Conservation (phyloP, 164 flowering plant genomes). For the Vitis riparia region DNA sequence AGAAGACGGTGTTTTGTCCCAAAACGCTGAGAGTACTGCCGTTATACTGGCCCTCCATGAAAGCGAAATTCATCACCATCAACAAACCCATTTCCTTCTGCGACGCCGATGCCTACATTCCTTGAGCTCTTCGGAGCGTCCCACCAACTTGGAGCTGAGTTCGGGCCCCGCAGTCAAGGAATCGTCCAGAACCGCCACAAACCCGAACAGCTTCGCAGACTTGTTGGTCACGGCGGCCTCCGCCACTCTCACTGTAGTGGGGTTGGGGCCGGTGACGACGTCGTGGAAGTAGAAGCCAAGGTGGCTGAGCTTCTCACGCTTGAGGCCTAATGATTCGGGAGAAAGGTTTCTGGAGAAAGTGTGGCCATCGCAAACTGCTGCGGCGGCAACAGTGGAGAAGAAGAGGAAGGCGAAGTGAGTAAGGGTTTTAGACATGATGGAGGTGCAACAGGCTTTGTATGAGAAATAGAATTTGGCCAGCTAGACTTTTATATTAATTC, state of each 20-base stretch:
- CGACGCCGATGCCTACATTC: conserved; percentile 18
- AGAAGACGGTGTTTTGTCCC: no score
- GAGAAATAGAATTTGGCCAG: no score
- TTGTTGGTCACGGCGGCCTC: conserved; percentile 9
- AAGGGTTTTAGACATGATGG: no score
- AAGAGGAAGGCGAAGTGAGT: no score
- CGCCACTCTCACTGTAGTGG: conserved; percentile 15
- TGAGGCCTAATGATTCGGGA: neutral
- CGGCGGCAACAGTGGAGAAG: no score
- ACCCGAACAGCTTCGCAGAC: conserved; percentile 16
- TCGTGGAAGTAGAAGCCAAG: conserved; percentile 36
- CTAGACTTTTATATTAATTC: no score
- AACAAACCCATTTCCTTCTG: conserved; percentile 13
- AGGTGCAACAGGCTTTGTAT: no score
- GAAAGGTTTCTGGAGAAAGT: neutral
- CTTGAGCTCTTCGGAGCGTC: conserved; percentile 21
- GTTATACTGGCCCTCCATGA: conserved; percentile 26
- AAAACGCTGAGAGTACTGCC: conserved; percentile 22
- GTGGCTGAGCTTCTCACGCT: conserved; percentile 25
- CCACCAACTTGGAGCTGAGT: conserved; percentile 16
- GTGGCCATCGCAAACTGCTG: no score
- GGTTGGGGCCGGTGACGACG: conserved; percentile 18
- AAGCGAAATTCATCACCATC: conserved; percentile 25
- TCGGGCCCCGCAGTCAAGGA: conserved; percentile 21
- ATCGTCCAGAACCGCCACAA: conserved; percentile 17